phyloP scores from a whole-genome alignment of 345 rosid species.

The Isatis tinctoria region DNA sequence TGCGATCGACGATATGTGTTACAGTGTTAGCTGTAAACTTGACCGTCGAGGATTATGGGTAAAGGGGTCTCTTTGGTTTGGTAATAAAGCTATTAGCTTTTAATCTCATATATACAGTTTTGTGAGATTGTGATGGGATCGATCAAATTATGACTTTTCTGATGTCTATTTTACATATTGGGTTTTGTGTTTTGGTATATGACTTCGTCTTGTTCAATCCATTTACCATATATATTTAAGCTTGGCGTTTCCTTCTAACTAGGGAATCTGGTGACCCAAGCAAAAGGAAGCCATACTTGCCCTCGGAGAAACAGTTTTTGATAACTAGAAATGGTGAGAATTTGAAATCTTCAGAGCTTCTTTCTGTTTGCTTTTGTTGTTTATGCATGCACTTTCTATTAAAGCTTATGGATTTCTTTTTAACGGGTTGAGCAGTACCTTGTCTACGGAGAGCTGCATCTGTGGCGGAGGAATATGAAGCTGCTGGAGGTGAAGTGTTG shows the following conservation, averaged over 20 bases:
- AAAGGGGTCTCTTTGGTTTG: neutral
- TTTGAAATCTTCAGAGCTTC: neutral
- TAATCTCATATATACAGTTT: neutral
- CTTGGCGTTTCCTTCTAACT: neutral
- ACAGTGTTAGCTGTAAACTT: neutral
- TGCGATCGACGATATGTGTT: neutral
- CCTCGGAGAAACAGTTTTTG: constrained; percentile 82
- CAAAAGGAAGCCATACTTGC: constrained; percentile 87
- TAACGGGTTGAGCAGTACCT: constrained; percentile 50
- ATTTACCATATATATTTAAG: neutral
- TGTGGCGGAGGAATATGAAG: constrained; percentile 88
- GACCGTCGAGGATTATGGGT: neutral
- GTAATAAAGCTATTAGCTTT: constrained; percentile 5
- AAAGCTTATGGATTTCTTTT: neutral
- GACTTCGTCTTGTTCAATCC: neutral
- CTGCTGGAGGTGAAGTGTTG: constrained; percentile 92
- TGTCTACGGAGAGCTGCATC: constrained; percentile 92
- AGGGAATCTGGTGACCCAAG: constrained; percentile 98
- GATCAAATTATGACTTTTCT: neutral
- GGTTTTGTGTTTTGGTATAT: neutral
- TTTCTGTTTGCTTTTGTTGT: neutral
- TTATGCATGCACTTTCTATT: neutral
- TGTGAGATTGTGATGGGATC: constrained; percentile 19
- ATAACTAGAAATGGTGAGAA: constrained; percentile 89
- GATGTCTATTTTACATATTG: neutral